These are phyloP conservation scores for Metroxylon sagu DNA, from an alignment of 176 grass and related monocot species.

Conservation along the genomic window DNA sequence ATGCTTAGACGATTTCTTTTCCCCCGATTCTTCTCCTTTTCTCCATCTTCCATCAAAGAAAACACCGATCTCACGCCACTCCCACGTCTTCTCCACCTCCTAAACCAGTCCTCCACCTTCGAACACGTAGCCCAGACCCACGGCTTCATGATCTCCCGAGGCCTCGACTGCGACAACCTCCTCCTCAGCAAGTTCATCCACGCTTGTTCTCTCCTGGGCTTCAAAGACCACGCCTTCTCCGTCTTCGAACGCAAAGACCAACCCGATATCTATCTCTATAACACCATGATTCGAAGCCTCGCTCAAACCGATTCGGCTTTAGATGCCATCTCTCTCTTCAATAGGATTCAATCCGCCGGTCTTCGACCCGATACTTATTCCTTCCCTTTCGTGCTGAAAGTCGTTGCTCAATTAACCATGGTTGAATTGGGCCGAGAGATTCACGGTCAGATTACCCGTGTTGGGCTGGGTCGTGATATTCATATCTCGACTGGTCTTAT, in stretches of 20 bases:
- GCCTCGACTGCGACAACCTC: constrained; percentile 21
- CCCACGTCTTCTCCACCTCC: constrained; percentile 10
- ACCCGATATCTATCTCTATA: constrained; percentile 17
- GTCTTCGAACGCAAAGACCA: constrained; percentile 13
- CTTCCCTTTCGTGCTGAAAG: constrained; percentile 24
- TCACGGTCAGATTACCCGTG: constrained; percentile 26
- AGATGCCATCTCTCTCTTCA: constrained; percentile 16
- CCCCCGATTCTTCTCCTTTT: constrained; percentile 5
- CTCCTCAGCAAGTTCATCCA: constrained; percentile 28
- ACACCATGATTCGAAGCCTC: constrained; percentile 29
- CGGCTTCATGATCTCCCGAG: constrained; percentile 19
- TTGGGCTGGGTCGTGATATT: constrained; percentile 26
- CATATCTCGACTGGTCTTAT: constrained; percentile 44
- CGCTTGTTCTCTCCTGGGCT: constrained; percentile 14
- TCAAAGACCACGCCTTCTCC: constrained; percentile 8
- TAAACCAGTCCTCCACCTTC: constrained; percentile 15
- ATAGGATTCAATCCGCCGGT: constrained; percentile 11
- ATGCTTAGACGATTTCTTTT: neutral
- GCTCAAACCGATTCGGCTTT: constrained; percentile 11
- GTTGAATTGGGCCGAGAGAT: constrained; percentile 25
- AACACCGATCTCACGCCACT: neutral
- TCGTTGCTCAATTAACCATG: constrained; percentile 12
- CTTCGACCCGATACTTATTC: constrained; percentile 27
- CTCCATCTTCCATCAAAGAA: neutral
- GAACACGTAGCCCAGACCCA: constrained; percentile 20